Conservation (phyloP, 345 rosid species). For the Eucalyptus pauciflora region DNA sequence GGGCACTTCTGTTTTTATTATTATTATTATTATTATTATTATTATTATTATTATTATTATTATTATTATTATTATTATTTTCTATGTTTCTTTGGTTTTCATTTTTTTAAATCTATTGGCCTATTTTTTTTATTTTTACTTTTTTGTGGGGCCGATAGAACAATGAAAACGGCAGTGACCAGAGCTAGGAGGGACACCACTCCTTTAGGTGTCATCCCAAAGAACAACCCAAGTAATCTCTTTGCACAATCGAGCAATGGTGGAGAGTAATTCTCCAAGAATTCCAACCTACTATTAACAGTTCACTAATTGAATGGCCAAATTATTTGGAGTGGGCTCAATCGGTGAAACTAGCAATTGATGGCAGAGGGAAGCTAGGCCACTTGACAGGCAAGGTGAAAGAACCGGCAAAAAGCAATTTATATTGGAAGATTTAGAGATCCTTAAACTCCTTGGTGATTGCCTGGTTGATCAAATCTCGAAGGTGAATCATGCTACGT, state of each 20-base stretch:
- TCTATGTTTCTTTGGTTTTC: too few relatives aligned
- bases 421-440: not conserved
- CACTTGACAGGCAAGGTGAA: not conserved
- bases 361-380: not conserved
- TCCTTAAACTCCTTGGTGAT: not conserved
- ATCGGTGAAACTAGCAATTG: not conserved
- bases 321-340: not conserved
- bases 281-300: not conserved
- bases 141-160: too few relatives aligned
- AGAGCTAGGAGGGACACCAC: not conserved
- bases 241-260: not conserved
- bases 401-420: not conserved
- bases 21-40: too few relatives aligned
- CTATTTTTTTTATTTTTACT: too few relatives aligned
- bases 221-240: not conserved
- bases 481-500: not conserved
- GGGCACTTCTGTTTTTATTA: too few relatives aligned
- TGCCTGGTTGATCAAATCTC: not conserved
- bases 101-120: not conserved
- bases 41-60: too few relatives aligned
- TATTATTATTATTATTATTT: too few relatives aligned
- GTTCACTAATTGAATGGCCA: not conserved
- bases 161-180: not conserved
- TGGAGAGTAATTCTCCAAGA: not conserved
- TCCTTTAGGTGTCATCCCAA: not conserved